Evolutionary conservation across 805 yeast genomes (phyloP), one percentile per base, ranked within the genome.

Genomic region (Starmerella cellae): DNA sequence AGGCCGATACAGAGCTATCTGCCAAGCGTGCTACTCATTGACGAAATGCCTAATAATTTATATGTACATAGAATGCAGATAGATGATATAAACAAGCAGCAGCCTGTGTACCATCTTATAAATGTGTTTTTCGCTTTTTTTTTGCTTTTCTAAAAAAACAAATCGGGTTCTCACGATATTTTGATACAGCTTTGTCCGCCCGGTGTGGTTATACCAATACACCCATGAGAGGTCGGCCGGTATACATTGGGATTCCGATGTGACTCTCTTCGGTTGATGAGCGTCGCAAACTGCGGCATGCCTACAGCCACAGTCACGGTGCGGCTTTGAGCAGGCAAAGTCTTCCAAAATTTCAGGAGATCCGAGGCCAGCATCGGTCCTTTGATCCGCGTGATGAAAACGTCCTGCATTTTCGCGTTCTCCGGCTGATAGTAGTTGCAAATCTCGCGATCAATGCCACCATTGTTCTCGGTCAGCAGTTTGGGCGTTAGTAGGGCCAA

Each of bases 281-380:
- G n/a, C n/a, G n/a, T n/a, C n/a, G n/a, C n/a, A 14, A 36, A 6
- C 32, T 36, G 39, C 13, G 31, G 19, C 23, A 26, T 31, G 13
- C 51, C 51, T 6, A 20, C 31, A 6, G 35, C 53, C 13, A 39
- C 35, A 38, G 46, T 11, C 3, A 47, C 44, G 1, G 44, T 33
- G 45, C 50, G 45, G 27, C n/a, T 21, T 17, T 37, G 37, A 10
- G 21, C 22, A 14, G 5, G 6, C 6, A 43, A 6, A 9, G 8
- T 6, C 3, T 37, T 20, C 47, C 48, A 48, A 2, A 43, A 9
- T 3, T 29, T 22, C 8, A 10, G 13, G 1, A 48, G 35, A 5
- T 43, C 37, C 2, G 18, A 31, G 16, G 36, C 23, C 3, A 19
- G 23, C 6, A 44, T 19, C 3, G 39, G 26, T 5, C 48, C 47